Evolutionary conservation across 805 yeast genomes (phyloP).

Genomic region (Wickerhamomyces xylosicus): DNA sequence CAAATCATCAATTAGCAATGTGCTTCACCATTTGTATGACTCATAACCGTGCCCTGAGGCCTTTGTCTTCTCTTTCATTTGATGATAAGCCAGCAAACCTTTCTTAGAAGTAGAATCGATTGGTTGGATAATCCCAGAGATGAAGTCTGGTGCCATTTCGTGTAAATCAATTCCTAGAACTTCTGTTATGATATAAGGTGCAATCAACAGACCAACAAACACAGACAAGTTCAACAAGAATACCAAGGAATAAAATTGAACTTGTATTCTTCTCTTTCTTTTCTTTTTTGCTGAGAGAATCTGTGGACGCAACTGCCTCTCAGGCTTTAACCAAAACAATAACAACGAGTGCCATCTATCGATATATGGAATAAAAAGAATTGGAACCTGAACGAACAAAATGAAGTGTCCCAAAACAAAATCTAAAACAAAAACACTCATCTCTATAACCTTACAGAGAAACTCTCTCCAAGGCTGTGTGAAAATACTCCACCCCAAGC

Average conservation of each 20-base stretch:
- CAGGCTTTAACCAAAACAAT: slow-evolving; percentile 50
- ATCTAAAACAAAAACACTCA: slow-evolving; percentile 48
- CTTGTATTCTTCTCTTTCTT: slow-evolving; percentile 26
- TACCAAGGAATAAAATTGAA: slow-evolving; percentile 24
- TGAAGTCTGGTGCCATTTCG: slow-evolving; percentile 28
- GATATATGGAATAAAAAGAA: slow-evolving; percentile 44
- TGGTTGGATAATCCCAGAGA: slow-evolving; percentile 31
- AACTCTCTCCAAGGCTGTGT: slow-evolving; percentile 51
- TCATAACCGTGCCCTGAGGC: too few relatives aligned
- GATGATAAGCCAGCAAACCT: slow-evolving; percentile 13
- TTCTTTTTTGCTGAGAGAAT: slow-evolving; percentile 33
- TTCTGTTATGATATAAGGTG: slow-evolving; percentile 28
- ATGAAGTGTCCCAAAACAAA: slow-evolving; percentile 42
- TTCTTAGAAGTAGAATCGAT: slow-evolving; percentile 15
- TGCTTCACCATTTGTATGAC: not conserved
- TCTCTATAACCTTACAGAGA: slow-evolving; percentile 44
- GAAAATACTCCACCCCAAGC: slow-evolving; percentile 41
- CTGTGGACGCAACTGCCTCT: slow-evolving; percentile 35
- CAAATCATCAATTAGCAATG: too few relatives aligned
- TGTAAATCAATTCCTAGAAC: slow-evolving; percentile 29
- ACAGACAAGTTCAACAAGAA: slow-evolving; percentile 23
- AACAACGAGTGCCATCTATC: slow-evolving; percentile 50
- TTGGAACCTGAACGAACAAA: slow-evolving; percentile 40
- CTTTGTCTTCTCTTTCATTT: slow-evolving; percentile 4
- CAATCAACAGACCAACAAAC: slow-evolving; percentile 25